Evolutionary conservation across 805 yeast genomes (phyloP).

Genomic region (Komagataella ulmi): DNA sequence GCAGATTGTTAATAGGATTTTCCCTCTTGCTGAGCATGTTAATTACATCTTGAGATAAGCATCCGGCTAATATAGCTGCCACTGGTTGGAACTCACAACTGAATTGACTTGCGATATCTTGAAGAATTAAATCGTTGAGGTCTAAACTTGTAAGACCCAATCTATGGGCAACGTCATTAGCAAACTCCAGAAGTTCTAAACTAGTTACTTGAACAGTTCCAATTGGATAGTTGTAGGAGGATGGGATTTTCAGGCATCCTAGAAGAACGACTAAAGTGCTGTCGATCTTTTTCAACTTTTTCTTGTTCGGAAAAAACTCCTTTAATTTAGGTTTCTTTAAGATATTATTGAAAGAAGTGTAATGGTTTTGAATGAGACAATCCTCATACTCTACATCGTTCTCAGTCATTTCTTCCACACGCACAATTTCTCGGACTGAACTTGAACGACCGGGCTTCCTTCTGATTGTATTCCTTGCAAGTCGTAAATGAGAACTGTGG

Average conservation of each 20-base stretch:
- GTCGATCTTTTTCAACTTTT: slow-evolving; percentile 32
- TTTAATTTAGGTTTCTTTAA: slow-evolving; percentile 18
- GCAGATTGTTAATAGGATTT: slow-evolving; percentile 69
- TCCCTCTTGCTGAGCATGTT: slow-evolving; percentile 67
- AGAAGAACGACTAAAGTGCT: slow-evolving; percentile 47
- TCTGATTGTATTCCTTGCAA: slow-evolving; percentile 31
- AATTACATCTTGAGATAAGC: slow-evolving; percentile 80
- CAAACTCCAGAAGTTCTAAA: slow-evolving; percentile 15
- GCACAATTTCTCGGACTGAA: slow-evolving; percentile 27
- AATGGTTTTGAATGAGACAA: slow-evolving; percentile 22
- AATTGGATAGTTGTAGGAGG: slow-evolving; percentile 3
- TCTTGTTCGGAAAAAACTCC: slow-evolving; percentile 13
- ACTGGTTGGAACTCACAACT: slow-evolving; percentile 66
- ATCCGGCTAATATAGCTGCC: slow-evolving; percentile 82
- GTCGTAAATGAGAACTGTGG: slow-evolving; percentile 43
- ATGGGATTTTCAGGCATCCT: slow-evolving; percentile 36
- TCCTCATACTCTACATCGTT: slow-evolving; percentile 22
- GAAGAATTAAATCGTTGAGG: background rate
- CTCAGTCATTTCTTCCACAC: slow-evolving; percentile 21
- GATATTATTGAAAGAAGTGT: slow-evolving; percentile 21
- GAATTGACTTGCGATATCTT: slow-evolving; percentile 32
- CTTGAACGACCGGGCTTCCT: slow-evolving; percentile 36
- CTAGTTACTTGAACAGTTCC: slow-evolving; percentile 10
- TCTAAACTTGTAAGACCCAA: slow-evolving; percentile 16
- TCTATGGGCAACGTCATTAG: slow-evolving; percentile 18